Evolutionary conservation across 2,329 filamentous ascomycete species (phyloP).

Genomic region (Nannizzia gypsea): DNA sequence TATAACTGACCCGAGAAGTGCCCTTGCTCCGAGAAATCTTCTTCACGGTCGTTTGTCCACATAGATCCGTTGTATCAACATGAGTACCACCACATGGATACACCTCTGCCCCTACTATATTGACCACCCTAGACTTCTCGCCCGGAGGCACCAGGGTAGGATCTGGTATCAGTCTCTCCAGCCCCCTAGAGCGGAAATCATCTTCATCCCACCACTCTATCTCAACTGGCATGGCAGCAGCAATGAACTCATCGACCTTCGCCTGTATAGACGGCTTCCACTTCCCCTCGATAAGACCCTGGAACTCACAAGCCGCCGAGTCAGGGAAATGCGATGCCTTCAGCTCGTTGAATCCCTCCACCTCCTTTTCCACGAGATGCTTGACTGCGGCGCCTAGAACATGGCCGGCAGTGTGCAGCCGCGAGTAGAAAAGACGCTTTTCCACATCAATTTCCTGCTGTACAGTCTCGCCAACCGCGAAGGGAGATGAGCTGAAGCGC

Average conservation of each 20-base stretch:
- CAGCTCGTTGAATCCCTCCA: conserved; percentile 49
- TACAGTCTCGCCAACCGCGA: conserved; percentile 32
- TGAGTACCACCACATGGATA: conserved; percentile 70
- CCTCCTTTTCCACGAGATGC: conserved; percentile 38
- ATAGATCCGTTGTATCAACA: conserved; percentile 48
- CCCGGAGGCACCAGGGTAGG: conserved; percentile 33
- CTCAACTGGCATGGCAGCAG: conserved; percentile 45
- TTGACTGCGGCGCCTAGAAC: conserved; percentile 58
- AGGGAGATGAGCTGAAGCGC: conserved; percentile 33
- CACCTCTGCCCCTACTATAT: conserved; percentile 54
- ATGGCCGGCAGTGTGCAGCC: conserved; percentile 63
- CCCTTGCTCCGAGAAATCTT: conserved; percentile 5
- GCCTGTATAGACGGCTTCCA: conserved; percentile 52
- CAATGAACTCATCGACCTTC: conserved; percentile 48
- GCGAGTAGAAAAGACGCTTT: conserved; percentile 52
- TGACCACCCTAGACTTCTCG: conserved; percentile 54
- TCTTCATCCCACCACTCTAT: conserved; percentile 58
- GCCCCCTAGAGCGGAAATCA: conserved; percentile 44
- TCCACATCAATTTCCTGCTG: conserved; percentile 49
- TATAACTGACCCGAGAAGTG: neutral
- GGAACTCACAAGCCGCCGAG: conserved; percentile 55
- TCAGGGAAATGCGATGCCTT: conserved; percentile 64
- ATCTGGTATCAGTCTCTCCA: conserved; percentile 47
- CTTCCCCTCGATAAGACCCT: conserved; percentile 52
- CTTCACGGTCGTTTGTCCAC: neutral